Evolutionary conservation across 2,329 filamentous ascomycete genomes (phyloP), one percentile per base, ranked within the genome.

Genomic region (Orbilia quercus): DNA sequence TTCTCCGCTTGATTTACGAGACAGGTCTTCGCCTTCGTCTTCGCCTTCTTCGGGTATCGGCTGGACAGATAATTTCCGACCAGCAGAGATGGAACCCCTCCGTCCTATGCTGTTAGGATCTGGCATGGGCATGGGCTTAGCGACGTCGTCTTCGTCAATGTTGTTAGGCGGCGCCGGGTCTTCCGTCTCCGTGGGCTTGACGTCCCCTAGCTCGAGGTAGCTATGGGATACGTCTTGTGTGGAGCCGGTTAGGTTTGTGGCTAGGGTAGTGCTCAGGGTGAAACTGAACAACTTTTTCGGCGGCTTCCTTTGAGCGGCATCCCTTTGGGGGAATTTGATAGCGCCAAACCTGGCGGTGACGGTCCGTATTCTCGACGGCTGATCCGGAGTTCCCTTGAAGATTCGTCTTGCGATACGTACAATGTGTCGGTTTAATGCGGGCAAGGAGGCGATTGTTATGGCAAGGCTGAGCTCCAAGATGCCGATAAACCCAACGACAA

Each of bases 391-490:
- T 7, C 40, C 16, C 4, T 28, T 31, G 25, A 67, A 58, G 7
- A 40, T 16, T 18, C 31, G 55, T 36, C 38, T 67, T 28, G 38
- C 47, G 7, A 67, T 45, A 9, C 14, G 53, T n/a, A 67, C 38
- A 20, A 67, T 67, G 20, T 67, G 51, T n/a, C 63, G 25, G 36
- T 67, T 67, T 6, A 67, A 53, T 14, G 63, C 63, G 1, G 53
- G 63, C 2, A 67, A 40, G 2, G 53, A 59, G 9, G 63, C 63
- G n/a, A 67, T 57, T 2, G 45, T 59, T 36, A 67, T 50, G 2
- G 63, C 63, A 1, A 67, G 38, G 18, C 42, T 67, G 2, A 67
- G 25, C 40, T 67, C 63, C 9, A 67, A 25, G n/a, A 67, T 67
- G 1, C 63, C 63, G 7, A 67, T 36, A 25, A 59, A 67, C 11